Conservation (phyloP, 257 asterid genomes). For the Plantago major region DNA sequence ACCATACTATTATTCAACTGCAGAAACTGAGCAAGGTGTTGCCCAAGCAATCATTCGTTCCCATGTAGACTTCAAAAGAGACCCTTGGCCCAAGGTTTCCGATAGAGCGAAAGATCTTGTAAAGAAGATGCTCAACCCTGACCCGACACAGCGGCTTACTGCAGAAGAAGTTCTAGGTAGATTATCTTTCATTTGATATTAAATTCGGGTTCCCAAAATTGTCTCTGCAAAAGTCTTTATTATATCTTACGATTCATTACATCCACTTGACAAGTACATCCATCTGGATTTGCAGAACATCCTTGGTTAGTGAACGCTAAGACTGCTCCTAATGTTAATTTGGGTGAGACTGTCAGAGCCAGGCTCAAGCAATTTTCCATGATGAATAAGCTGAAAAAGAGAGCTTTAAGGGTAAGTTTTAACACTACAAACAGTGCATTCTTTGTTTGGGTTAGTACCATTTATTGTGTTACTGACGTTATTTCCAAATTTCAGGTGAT, state of each 20-base stretch:
- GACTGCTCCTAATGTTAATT: constrained; percentile 52
- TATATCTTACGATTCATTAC: background rate
- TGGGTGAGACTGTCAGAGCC: constrained; percentile 60
- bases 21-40: constrained; percentile 70
- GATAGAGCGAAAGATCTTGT: constrained; percentile 58
- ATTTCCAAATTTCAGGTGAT: constrained; percentile 37
- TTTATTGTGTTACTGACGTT: constrained; percentile 6
- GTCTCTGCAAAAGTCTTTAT: background rate
- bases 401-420: constrained; percentile 47
- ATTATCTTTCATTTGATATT: background rate
- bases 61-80: constrained; percentile 40
- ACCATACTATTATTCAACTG: constrained; percentile 9
- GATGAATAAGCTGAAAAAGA: constrained; percentile 61
- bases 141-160: constrained; percentile 39
- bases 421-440: constrained; percentile 8
- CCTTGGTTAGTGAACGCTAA: constrained; percentile 53
- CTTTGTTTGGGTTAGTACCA: background rate
- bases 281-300: constrained; percentile 38
- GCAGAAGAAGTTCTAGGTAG: constrained; percentile 58
- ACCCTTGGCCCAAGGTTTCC: constrained; percentile 61
- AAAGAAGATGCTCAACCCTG: constrained; percentile 55
- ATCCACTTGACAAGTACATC: constrained; percentile 12
- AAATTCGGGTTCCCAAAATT: background rate
- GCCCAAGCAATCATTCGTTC: constrained; percentile 56
- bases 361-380: constrained; percentile 55